Evolutionary conservation across 352 stramenopile genomes (phyloP).

Genomic region (Globisporangium ultimum): DNA sequence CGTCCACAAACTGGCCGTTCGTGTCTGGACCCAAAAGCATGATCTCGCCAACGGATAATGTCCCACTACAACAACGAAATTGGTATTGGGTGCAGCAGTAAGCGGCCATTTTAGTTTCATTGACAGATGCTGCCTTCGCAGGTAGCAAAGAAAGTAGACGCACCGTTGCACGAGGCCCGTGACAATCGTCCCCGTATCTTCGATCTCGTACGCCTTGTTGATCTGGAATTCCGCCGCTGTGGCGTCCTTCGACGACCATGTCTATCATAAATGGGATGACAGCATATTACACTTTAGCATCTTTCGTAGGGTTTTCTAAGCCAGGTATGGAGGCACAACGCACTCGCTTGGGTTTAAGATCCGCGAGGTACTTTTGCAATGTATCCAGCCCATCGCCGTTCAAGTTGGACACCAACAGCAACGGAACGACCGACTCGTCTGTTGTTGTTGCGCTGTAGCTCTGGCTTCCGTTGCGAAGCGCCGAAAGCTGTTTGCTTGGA

Average conservation of each 20-base stretch:
- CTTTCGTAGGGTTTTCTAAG: background rate
- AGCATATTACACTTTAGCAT: background rate
- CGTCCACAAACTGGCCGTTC: slow-evolving; percentile 57
- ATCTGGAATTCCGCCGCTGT: slow-evolving; percentile 72
- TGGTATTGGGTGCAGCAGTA: background rate
- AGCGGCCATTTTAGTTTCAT: background rate
- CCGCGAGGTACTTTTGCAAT: slow-evolving; percentile 54
- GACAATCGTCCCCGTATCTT: slow-evolving; percentile 66
- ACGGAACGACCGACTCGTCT: slow-evolving; percentile 32
- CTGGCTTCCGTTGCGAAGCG: slow-evolving; percentile 3
- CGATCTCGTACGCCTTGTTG: slow-evolving; percentile 73
- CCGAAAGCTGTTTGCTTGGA: slow-evolving; percentile 18
- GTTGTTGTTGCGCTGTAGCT: background rate
- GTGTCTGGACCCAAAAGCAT: slow-evolving; percentile 67
- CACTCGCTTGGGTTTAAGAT: slow-evolving; percentile 57
- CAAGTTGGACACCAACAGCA: slow-evolving; percentile 67
- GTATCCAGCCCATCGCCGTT: slow-evolving; percentile 47
- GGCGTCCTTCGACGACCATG: slow-evolving; percentile 47
- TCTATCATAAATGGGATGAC: slow-evolving; percentile 3
- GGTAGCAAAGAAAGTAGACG: background rate
- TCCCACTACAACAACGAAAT: slow-evolving; percentile 29
- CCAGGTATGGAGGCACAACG: slow-evolving; percentile 4
- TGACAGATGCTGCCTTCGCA: background rate
- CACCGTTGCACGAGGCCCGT: slow-evolving; percentile 62
- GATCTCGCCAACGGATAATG: slow-evolving; percentile 50